Evolutionary conservation across 192 early-diverging fungal genomes (phyloP).

Genomic region (Piromyces sp.): DNA sequence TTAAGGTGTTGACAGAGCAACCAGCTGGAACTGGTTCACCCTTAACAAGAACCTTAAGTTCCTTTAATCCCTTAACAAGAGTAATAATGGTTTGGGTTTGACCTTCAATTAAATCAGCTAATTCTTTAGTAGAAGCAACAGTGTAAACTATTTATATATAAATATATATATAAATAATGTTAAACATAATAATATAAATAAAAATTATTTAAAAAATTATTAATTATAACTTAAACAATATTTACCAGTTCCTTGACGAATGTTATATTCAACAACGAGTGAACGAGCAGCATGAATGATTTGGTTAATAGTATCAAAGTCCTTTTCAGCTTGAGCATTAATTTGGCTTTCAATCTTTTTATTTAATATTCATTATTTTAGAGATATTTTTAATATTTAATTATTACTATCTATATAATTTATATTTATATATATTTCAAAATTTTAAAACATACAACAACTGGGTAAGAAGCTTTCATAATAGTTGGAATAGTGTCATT

Average conservation of each 20-base stretch:
- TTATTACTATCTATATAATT: too few species aligned
- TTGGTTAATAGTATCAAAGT: constrained; percentile 64
- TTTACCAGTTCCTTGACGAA: constrained; percentile 25
- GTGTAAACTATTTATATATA: constrained; percentile 38
- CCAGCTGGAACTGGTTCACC: constrained; percentile 48
- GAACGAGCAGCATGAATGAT: constrained; percentile 61
- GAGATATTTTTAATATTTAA: too few species aligned
- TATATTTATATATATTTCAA: constrained; percentile 2
- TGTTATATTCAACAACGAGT: constrained; percentile 58
- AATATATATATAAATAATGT: constrained; percentile 1
- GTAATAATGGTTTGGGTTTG: constrained; percentile 48
- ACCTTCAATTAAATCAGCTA: constrained; percentile 25
- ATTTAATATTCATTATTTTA: too few species aligned
- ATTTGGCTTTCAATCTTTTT: constrained; percentile 1
- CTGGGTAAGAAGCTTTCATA: constrained; percentile 48
- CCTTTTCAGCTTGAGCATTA: constrained; percentile 45
- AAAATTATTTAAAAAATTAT: too few species aligned
- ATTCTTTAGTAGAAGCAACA: constrained; percentile 19
- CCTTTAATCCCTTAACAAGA: constrained; percentile 55
- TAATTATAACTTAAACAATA: neutral
- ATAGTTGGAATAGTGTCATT: constrained; percentile 50
- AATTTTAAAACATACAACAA: constrained; percentile 9
- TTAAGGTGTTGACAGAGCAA: constrained; percentile 53
- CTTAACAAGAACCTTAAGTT: constrained; percentile 36
- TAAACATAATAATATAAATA: too few species aligned